Evolutionary conservation across 306 rosid genomes (phyloP).

Genomic region (Mimosa bimucronata): DNA sequence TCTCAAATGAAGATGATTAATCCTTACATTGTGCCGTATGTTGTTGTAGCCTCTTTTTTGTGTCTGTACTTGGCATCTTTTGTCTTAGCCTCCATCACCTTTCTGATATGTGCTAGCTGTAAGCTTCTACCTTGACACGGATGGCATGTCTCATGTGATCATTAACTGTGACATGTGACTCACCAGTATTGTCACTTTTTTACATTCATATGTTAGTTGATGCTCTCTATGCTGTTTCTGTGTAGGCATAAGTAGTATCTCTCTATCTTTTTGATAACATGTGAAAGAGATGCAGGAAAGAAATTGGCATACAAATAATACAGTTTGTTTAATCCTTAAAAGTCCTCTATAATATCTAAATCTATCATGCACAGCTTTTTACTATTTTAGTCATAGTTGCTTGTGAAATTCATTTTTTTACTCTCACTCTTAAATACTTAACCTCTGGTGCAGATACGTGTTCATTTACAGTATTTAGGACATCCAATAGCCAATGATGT

Average conservation of each 20-base stretch:
- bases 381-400: background rate
- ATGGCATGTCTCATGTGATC: background rate
- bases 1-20: background rate
- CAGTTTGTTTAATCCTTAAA: background rate
- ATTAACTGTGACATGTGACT: background rate
- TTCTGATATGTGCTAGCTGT: background rate
- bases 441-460: conserved; percentile 54
- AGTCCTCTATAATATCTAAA: background rate
- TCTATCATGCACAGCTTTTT: background rate
- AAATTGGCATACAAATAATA: conserved; percentile 11
- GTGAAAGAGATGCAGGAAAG: conserved; percentile 18
- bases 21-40: background rate
- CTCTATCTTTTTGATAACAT: background rate
- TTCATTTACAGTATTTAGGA: conserved; percentile 65
- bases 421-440: background rate
- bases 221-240: background rate
- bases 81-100: background rate
- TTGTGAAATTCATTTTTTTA: background rate
- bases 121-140: background rate
- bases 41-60: background rate
- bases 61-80: background rate
- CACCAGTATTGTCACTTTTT: background rate
- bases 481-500: conserved; percentile 70
- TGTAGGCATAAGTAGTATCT: conserved; percentile 2
- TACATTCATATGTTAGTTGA: background rate